Percentiles rank a stretch among this genome's conserved stretches.
phyloP scores from a whole-genome alignment of 768 basidiomycete genomes.

The Mycena crocata region DNA sequence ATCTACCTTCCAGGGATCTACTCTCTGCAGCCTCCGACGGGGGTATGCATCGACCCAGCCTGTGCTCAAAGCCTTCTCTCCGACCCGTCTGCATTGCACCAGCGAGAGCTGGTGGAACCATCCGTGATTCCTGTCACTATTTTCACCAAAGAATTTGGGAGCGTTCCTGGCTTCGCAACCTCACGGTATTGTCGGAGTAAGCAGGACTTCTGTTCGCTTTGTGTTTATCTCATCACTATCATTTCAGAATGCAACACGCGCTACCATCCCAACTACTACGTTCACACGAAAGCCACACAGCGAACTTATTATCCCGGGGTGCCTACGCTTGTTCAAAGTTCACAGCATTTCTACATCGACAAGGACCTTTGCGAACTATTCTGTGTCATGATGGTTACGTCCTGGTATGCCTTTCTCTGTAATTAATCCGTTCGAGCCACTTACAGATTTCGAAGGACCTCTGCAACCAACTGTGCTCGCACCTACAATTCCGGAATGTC shows the following conservation, averaged over 20 bases:
- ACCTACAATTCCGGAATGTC: constrained; percentile 1
- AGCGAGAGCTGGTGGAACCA: constrained; percentile 6
- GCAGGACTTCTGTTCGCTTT: neutral
- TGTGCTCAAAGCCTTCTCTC: neutral
- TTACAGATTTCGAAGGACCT: neutral
- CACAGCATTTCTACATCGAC: constrained; percentile 17
- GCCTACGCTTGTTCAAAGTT: neutral
- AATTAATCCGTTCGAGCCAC: neutral
- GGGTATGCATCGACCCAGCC: neutral
- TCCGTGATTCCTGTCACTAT: constrained; percentile 4
- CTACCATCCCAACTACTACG: constrained; percentile 15
- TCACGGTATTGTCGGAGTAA: constrained; percentile 27
- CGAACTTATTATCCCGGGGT: constrained; percentile 10
- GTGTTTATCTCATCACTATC: neutral
- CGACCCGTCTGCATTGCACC: neutral
- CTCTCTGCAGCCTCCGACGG: constrained; percentile 1
- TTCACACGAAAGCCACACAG: constrained; percentile 6
- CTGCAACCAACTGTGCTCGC: constrained; percentile 7
- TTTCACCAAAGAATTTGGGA: constrained; percentile 24
- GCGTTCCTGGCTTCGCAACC: constrained; percentile 13
- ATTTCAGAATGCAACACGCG: constrained; percentile 14
- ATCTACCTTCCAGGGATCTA: constrained; percentile 8
- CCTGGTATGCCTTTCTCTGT: neutral
- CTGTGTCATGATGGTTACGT: constrained; percentile 20
- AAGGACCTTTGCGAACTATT: constrained; percentile 16